phyloP scores from a whole-genome alignment of 306 rosid genomes.

The Canavalia ensiformis region DNA sequence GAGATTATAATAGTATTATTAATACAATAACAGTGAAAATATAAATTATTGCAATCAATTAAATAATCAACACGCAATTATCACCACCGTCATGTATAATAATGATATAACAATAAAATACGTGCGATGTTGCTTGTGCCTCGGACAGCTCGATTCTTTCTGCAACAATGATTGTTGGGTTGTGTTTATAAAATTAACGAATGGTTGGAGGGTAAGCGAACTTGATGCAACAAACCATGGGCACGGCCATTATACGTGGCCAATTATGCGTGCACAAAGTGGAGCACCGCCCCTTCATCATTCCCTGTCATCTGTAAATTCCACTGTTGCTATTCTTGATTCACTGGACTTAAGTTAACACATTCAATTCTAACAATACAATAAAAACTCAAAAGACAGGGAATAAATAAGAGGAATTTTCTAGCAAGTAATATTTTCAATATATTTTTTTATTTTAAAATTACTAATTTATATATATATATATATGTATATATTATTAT shows the following conservation, averaged over 20 bases:
- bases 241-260: not conserved
- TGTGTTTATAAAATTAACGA: constrained; percentile 17
- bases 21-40: no score
- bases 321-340: not conserved
- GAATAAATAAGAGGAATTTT: no score
- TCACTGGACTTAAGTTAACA: not conserved
- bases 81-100: not conserved
- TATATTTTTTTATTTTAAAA: no score
- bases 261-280: constrained; percentile 32
- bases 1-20: no score
- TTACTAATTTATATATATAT: no score
- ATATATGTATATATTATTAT: no score
- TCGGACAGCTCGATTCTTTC: not conserved
- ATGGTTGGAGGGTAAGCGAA: not conserved
- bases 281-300: constrained; percentile 38
- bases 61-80: not conserved
- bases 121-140: not conserved
- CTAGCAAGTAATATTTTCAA: no score
- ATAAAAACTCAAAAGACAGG: no score
- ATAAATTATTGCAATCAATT: not conserved
- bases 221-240: not conserved
- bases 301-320: not conserved
- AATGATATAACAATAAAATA: not conserved
- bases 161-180: not conserved
- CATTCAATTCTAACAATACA: not conserved